A percentile compares a stretch with the other conserved stretches of the same genome.
These are phyloP conservation scores for Melastoma malabathricum DNA, from an alignment of 345 rosid genomes.

Conservation along the genomic window DNA sequence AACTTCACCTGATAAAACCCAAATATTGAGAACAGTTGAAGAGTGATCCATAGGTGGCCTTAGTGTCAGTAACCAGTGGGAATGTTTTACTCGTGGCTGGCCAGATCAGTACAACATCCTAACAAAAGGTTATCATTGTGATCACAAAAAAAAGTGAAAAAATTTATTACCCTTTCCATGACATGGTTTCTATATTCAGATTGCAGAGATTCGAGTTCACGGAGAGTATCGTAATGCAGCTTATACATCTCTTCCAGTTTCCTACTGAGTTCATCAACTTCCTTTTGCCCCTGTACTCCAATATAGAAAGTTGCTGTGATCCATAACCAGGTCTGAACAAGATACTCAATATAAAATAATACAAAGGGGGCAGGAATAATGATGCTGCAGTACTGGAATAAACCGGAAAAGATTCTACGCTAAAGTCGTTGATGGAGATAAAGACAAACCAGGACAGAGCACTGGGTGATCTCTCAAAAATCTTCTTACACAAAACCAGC, in stretches of 20 bases:
- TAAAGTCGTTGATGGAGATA: no score
- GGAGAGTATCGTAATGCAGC: constrained; percentile 28
- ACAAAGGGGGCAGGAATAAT: not conserved
- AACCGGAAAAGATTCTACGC: not conserved
- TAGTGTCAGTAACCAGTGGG: no score
- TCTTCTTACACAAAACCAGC: constrained; percentile 26
- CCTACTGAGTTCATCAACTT: constrained; percentile 26
- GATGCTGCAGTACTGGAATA: not conserved
- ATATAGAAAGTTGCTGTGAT: no score
- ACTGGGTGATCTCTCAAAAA: constrained; percentile 38
- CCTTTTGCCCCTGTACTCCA: constrained; percentile 39
- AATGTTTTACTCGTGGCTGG: no score
- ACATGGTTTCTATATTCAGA: constrained; percentile 33
- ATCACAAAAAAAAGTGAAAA: no score
- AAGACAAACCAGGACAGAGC: constrained; percentile 41
- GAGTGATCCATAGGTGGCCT: no score
- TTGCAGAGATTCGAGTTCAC: constrained; percentile 55
- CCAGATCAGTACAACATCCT: no score
- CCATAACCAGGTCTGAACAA: no score
- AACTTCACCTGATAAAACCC: constrained; percentile 29
- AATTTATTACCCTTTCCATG: constrained; percentile 42
- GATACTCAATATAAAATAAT: no score
- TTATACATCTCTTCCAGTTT: constrained; percentile 36
- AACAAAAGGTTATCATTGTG: no score
- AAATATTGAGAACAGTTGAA: no score